A percentile compares a stretch with the other conserved stretches of the same genome.
These are phyloP conservation scores for Beauveria sp. DNA, from an alignment of 2,329 filamentous ascomycete genomes.

Conservation along the genomic window DNA sequence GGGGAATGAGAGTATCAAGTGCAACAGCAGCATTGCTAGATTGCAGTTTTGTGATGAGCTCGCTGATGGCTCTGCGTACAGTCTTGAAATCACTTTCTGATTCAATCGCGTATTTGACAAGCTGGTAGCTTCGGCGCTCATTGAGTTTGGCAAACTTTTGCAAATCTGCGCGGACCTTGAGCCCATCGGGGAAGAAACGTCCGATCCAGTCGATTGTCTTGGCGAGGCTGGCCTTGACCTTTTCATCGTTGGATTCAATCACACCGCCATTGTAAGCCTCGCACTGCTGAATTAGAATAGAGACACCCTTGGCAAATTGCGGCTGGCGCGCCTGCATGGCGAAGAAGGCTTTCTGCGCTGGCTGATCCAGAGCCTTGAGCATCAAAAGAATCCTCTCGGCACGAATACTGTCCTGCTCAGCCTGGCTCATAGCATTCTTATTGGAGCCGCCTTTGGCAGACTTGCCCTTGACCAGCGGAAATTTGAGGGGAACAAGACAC, in stretches of 20 bases:
- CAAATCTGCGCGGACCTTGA: slow-evolving; percentile 66
- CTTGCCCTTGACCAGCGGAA: slow-evolving; percentile 60
- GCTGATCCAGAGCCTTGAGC: slow-evolving; percentile 67
- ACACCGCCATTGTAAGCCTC: slow-evolving; percentile 87
- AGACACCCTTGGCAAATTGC: slow-evolving; percentile 63
- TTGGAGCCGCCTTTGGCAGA: slow-evolving; percentile 52
- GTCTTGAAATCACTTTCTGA: slow-evolving; percentile 88
- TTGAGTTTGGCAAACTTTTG: slow-evolving; percentile 87
- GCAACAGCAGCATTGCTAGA: slow-evolving; percentile 55
- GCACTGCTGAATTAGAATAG: slow-evolving; percentile 72
- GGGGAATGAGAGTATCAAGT: slow-evolving; percentile 70
- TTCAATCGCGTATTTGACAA: slow-evolving; percentile 78
- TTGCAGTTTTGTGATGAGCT: slow-evolving; percentile 76
- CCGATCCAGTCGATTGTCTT: slow-evolving; percentile 66
- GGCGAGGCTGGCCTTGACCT: slow-evolving; percentile 62
- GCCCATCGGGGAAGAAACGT: slow-evolving; percentile 67
- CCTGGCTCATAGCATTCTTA: slow-evolving; percentile 35
- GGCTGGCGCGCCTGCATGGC: slow-evolving; percentile 73
- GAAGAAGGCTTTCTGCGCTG: slow-evolving; percentile 81
- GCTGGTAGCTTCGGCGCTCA: slow-evolving; percentile 81
- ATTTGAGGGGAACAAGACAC: slow-evolving; percentile 79
- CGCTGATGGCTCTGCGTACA: slow-evolving; percentile 81
- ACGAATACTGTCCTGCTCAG: slow-evolving; percentile 67
- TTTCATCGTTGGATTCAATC: slow-evolving; percentile 62
- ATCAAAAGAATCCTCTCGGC: slow-evolving; percentile 79